These are phyloP conservation scores for Helenozyma rhizophorensis DNA, from an alignment of 805 yeast species.

Conservation along the genomic window DNA sequence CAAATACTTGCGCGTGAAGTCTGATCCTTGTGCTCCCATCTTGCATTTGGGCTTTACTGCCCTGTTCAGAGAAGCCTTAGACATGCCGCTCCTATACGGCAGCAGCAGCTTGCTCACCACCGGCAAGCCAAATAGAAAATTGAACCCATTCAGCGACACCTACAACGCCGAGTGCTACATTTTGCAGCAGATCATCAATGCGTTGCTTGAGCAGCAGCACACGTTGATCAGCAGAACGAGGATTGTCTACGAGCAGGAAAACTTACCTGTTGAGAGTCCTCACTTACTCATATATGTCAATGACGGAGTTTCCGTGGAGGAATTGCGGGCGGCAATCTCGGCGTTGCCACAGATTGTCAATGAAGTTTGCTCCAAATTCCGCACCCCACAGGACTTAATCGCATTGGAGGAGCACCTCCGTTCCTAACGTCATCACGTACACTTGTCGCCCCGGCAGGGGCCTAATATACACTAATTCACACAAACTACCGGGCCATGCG, in stretches of 20 bases:
- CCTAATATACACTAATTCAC: conserved; percentile 1
- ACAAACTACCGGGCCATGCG: conserved; percentile 27
- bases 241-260: conserved; percentile 59
- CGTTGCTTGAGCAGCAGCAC: conserved; percentile 44
- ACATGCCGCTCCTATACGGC: conserved; percentile 49
- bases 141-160: conserved; percentile 36
- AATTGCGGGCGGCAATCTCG: conserved; percentile 21
- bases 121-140: conserved; percentile 41
- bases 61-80: conserved; percentile 38
- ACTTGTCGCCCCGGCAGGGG: background rate
- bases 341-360: conserved; percentile 20
- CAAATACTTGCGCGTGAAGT: conserved; percentile 47
- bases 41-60: conserved; percentile 60
- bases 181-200: conserved; percentile 64
- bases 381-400: conserved; percentile 21
- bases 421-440: background rate
- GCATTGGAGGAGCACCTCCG: conserved; percentile 17
- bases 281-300: conserved; percentile 32
- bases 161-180: conserved; percentile 55
- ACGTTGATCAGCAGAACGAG: conserved; percentile 64
- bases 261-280: conserved; percentile 28
- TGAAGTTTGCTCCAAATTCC: conserved; percentile 21
- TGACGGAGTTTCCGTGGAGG: conserved; percentile 23
- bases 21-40: conserved; percentile 60
- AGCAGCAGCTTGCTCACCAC: conserved; percentile 40